Conservation (phyloP, 768 basidiomycete genomes). For the Trametes maxima region DNA sequence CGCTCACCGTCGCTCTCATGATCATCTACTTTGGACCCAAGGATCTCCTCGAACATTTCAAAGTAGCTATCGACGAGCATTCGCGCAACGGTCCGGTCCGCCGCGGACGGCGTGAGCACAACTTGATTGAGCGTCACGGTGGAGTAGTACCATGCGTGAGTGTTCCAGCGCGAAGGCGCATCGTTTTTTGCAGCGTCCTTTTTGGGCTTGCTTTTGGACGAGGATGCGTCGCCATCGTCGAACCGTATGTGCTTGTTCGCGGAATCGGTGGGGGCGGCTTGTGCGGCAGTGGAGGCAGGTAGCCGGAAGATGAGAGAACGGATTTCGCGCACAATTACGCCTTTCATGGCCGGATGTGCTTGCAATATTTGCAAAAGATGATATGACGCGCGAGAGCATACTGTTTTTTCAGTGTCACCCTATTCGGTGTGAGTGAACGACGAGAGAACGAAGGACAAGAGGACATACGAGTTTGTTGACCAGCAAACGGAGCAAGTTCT, state of each 20-base stretch:
- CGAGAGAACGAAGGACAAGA: not conserved
- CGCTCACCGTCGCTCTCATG: slow-evolving; percentile 40
- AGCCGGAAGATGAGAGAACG: slow-evolving; percentile 77
- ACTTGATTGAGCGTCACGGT: slow-evolving; percentile 95
- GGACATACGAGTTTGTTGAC: slow-evolving; percentile 87
- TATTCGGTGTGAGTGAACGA: slow-evolving; percentile 32
- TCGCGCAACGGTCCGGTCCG: slow-evolving; percentile 73
- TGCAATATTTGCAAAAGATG: slow-evolving; percentile 89
- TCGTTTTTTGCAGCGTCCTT: slow-evolving; percentile 27
- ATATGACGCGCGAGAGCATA: slow-evolving; percentile 90
- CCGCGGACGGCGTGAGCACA: slow-evolving; percentile 58
- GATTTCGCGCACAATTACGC: slow-evolving; percentile 85
- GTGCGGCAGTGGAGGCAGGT: slow-evolving; percentile 37
- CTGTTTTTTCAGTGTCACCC: slow-evolving; percentile 87
- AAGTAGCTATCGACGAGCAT: slow-evolving; percentile 90
- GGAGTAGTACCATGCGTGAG: slow-evolving; percentile 89
- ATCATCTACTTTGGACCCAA: slow-evolving; percentile 59
- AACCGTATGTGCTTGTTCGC: slow-evolving; percentile 56
- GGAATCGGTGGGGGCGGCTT: slow-evolving; percentile 27
- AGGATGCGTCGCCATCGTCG: slow-evolving; percentile 36
- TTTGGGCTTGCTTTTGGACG: slow-evolving; percentile 23
- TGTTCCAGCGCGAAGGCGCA: slow-evolving; percentile 49
- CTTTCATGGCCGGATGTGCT: slow-evolving; percentile 91
- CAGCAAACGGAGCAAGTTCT: slow-evolving; percentile 88
- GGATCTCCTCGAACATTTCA: slow-evolving; percentile 86